Conservation (phyloP, 1,139 yeast species). For the Yamadazyma membranifaciens region DNA sequence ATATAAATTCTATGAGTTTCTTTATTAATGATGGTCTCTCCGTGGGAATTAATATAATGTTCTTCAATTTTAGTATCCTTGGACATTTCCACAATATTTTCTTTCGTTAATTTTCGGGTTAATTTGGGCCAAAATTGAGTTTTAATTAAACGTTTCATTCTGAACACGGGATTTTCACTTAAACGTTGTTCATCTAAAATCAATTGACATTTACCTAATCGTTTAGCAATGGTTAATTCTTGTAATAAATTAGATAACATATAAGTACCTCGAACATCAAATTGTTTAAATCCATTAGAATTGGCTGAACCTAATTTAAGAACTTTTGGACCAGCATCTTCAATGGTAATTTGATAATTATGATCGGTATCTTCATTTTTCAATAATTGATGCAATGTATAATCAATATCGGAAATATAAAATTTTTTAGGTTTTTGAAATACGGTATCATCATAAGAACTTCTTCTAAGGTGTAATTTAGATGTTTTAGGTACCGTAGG, state of each 20-base stretch:
- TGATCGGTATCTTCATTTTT: constrained; percentile 83
- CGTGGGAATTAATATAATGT: constrained; percentile 43
- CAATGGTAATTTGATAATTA: constrained; percentile 86
- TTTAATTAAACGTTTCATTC: constrained; percentile 72
- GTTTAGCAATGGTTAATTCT: constrained; percentile 83
- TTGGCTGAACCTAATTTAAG: constrained; percentile 79
- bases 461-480: constrained; percentile 44
- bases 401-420: constrained; percentile 71
- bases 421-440: constrained; percentile 49
- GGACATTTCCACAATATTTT: constrained; percentile 69
- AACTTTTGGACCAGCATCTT: constrained; percentile 92
- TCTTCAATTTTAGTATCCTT: constrained; percentile 73
- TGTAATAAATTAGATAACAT: constrained; percentile 86
- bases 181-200: constrained; percentile 79
- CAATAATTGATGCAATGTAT: constrained; percentile 67
- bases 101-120: constrained; percentile 68
- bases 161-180: constrained; percentile 82
- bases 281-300: constrained; percentile 74
- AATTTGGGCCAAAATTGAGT: constrained; percentile 80
- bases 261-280: constrained; percentile 83
- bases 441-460: constrained; percentile 62
- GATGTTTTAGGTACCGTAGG: constrained; percentile 6
- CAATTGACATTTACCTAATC: constrained; percentile 74
- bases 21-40: constrained; percentile 25
- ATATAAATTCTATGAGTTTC: constrained; percentile 73